Evolutionary conservation across 768 basidiomycete species (phyloP), one percentile per base, ranked within the genome.

Genomic region (Lepiota subincarnata): DNA sequence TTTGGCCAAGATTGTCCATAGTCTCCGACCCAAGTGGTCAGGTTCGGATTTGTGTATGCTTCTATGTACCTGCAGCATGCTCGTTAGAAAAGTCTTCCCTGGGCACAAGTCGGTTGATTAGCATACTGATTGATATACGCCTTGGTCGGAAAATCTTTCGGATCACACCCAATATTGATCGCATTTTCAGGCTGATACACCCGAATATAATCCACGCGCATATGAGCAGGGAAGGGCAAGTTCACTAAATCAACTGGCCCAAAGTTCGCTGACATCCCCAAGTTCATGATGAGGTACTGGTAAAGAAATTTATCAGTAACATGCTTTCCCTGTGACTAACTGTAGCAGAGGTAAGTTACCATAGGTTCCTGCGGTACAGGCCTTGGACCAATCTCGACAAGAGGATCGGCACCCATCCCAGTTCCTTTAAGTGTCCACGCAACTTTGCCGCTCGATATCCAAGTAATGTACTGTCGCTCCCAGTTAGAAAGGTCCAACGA

Each of bases 301-400:
- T 5, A 18, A 26, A 35, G 31, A 24, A 13, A 4, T 14, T 43
- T 19, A 28, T 39, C 42, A 24, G 38, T 43, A 42, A 50, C 24
- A 31, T 7, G 10, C 35, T 50, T 35, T 14, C 10, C 5, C 34
- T 26, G 35, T 16, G 7, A 67, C 20, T 24, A 24, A 13, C 40
- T 37, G 22, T 18, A 31, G 26, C 14, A 18, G 14, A 55, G 80
- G 43, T 24, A 24, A 24, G 24, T 24, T 58, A 90, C 88, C 90
- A 94, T 89, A 19, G 93, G 93, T 66, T 97, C 93, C 57, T 83
- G 80, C 0, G 93, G 76, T 11, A 96, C 70, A 2, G 87, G 82
- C 31, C 93, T 74, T 22, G 75, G 72, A 13, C 80, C 77, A 34
- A 95, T 86, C 54, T 87, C 62, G 1, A 79, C 81, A 31, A 62